Evolutionary conservation across 306 rosid species (phyloP).

Genomic region (Begonia peltatifolia): DNA sequence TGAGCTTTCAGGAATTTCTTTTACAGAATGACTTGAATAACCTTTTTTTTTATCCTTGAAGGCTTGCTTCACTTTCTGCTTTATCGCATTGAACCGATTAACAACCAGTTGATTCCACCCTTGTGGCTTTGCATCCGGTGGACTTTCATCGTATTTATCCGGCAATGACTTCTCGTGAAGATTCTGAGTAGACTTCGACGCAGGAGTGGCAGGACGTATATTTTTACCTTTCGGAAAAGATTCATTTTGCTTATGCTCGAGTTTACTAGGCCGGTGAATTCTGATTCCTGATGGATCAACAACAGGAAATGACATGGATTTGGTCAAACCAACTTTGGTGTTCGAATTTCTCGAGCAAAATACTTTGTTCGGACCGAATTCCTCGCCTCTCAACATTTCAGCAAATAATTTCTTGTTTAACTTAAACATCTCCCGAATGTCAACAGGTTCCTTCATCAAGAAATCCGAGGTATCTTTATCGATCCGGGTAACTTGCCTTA

Average conservation of each 20-base stretch:
- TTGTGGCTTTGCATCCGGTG: conserved; percentile 26
- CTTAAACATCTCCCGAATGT: conserved; percentile 37
- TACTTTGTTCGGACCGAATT: conserved; percentile 7
- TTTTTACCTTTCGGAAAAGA: conserved; percentile 29
- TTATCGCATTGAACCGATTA: conserved; percentile 57
- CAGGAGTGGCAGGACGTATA: neutral
- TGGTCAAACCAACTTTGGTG: conserved; percentile 31
- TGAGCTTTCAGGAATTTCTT: conserved; percentile 22
- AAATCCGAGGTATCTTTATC: conserved; percentile 13
- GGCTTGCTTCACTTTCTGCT: conserved; percentile 58
- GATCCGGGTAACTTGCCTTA: too few relatives aligned
- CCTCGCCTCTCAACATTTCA: conserved; percentile 35
- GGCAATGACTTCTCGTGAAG: too few relatives aligned
- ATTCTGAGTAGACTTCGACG: too few relatives aligned
- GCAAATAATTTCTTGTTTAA: conserved; percentile 52
- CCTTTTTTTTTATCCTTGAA: conserved; percentile 48
- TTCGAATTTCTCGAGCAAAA: conserved; percentile 20
- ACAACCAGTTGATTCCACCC: conserved; percentile 86
- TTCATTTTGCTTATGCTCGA: conserved; percentile 70
- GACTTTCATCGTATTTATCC: too few relatives aligned
- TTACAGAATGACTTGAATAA: conserved; percentile 15
- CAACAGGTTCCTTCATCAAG: conserved; percentile 25
- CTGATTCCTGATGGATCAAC: conserved; percentile 21
- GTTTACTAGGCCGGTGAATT: conserved; percentile 29
- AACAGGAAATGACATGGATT: conserved; percentile 67